phyloP scores from a whole-genome alignment of 805 yeast species.

The Wickerhamomyces pijperi region DNA sequence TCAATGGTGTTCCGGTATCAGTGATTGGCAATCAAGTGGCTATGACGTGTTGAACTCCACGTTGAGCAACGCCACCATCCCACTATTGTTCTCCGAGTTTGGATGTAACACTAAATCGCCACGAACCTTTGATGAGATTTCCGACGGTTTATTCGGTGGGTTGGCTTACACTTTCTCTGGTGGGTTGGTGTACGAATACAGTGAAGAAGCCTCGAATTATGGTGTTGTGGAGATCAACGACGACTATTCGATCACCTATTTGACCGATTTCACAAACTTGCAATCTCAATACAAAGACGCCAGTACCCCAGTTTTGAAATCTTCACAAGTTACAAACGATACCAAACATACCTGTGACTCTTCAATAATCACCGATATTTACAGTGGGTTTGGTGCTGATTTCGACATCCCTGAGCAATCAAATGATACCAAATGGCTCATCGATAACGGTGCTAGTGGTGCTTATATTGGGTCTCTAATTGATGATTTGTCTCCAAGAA shows the following conservation, averaged over 20 bases:
- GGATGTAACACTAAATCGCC: slow-evolving; percentile 77
- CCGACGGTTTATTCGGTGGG: slow-evolving; percentile 55
- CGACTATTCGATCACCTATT: slow-evolving; percentile 29
- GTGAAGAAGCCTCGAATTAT: slow-evolving; percentile 64
- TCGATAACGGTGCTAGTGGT: slow-evolving; percentile 35
- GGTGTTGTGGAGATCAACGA: slow-evolving; percentile 55
- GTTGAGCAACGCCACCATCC: slow-evolving; percentile 48
- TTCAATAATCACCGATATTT: slow-evolving; percentile 22
- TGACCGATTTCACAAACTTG: slow-evolving; percentile 42
- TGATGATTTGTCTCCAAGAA: slow-evolving; percentile 24
- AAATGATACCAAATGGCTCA: slow-evolving; percentile 29
- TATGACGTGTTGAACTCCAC: slow-evolving; percentile 50
- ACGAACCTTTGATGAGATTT: slow-evolving; percentile 77
- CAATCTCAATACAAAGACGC: slow-evolving; percentile 28
- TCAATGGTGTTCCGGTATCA: slow-evolving; percentile 83
- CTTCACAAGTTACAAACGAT: slow-evolving; percentile 23
- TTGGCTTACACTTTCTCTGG: slow-evolving; percentile 66
- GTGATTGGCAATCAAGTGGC: slow-evolving; percentile 60
- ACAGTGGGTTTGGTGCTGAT: slow-evolving; percentile 32
- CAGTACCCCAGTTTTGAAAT: slow-evolving; percentile 25
- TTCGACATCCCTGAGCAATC: slow-evolving; percentile 40
- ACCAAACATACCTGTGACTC: slow-evolving; percentile 30
- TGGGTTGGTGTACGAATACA: slow-evolving; percentile 87
- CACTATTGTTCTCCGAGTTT: slow-evolving; percentile 61
- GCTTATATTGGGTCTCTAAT: slow-evolving; percentile 34